Conservation (phyloP, 176 grass and related monocot species). For the Poa annua region DNA sequence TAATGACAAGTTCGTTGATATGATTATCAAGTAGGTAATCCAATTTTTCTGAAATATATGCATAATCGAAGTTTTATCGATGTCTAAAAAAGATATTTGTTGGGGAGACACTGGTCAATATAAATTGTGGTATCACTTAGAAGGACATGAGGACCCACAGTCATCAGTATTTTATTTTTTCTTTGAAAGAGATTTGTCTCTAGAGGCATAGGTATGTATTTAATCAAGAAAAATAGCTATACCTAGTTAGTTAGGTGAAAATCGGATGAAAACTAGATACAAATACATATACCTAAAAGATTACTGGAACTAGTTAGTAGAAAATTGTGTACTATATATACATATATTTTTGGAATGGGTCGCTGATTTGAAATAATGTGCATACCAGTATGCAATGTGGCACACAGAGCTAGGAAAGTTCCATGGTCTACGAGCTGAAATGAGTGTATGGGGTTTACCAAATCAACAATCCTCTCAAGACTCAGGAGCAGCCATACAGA, state of each 20-base stretch:
- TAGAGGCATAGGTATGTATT: neutral
- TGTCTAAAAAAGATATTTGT: neutral
- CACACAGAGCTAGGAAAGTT: neutral
- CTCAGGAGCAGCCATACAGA: constrained; percentile 27
- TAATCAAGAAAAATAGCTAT: neutral
- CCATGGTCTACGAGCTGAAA: constrained; percentile 40
- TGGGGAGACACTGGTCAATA: neutral
- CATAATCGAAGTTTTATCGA: neutral
- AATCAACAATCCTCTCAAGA: constrained; percentile 26
- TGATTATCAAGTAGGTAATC: neutral
- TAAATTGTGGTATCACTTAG: neutral
- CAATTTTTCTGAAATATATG: neutral
- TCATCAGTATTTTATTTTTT: neutral
- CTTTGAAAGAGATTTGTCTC: neutral
- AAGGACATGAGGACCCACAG: neutral
- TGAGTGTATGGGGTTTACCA: constrained; percentile 26
- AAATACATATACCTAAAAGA: neutral
- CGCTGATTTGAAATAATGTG: neutral
- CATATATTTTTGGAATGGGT: neutral
- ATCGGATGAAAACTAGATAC: neutral
- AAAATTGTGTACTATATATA: neutral
- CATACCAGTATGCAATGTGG: neutral
- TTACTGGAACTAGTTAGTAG: neutral
- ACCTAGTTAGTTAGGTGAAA: neutral
- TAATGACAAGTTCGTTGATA: neutral